Evolutionary conservation across 2,329 filamentous ascomycete genomes (phyloP).

Genomic region (Colletotrichum spaethianum): DNA sequence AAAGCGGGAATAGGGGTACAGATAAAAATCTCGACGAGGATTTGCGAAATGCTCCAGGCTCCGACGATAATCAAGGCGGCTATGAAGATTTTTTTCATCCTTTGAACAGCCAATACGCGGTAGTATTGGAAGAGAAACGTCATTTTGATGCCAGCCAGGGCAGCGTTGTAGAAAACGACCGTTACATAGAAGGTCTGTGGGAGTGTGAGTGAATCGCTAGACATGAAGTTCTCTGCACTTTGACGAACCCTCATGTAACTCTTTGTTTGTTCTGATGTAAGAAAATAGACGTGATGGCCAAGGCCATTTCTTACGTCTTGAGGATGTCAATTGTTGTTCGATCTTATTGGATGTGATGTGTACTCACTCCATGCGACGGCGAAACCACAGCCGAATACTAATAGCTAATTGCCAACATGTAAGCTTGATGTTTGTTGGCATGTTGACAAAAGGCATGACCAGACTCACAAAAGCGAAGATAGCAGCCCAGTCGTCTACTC

Average conservation of each 20-base stretch:
- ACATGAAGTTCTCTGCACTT: fast-evolving
- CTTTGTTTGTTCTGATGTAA: constrained; percentile 17
- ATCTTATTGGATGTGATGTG: too few relatives aligned
- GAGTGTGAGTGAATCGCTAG: neutral
- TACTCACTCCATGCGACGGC: constrained; percentile 33
- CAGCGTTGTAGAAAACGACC: constrained; percentile 50
- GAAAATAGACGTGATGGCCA: constrained; percentile 40
- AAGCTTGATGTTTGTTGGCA: neutral
- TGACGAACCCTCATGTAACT: constrained; percentile 31
- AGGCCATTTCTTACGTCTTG: constrained; percentile 39
- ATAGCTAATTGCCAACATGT: neutral
- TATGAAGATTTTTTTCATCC: constrained; percentile 47
- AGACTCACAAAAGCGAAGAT: constrained; percentile 45
- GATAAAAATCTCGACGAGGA: constrained; percentile 46
- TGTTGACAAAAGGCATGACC: too few relatives aligned
- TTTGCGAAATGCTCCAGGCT: constrained; percentile 47
- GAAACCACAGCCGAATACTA: constrained; percentile 32
- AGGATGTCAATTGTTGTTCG: neutral
- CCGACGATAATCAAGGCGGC: constrained; percentile 46
- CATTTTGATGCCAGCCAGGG: constrained; percentile 50
- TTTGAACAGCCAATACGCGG: constrained; percentile 50
- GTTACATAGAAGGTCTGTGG: constrained; percentile 49
- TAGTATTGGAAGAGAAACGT: constrained; percentile 56
- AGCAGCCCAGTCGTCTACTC: constrained; percentile 47
- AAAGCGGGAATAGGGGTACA: constrained; percentile 47